Evolutionary conservation across 2,329 filamentous ascomycete species (phyloP), one percentile per base, ranked within the genome.

Genomic region (Cytospora piceae): DNA sequence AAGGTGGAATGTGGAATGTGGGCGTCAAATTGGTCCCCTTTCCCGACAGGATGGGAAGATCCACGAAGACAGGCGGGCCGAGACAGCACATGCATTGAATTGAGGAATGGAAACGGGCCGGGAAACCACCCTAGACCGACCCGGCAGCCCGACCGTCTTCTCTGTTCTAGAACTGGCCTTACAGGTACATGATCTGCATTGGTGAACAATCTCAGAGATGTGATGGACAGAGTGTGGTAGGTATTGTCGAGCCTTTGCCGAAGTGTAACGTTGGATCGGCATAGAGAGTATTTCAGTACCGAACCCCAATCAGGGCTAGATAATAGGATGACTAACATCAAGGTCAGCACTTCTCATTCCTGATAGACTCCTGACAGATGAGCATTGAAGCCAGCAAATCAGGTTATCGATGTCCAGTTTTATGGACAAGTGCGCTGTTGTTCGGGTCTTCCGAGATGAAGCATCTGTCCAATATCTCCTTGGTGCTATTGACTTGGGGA

Each of bases 1-100:
- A 42, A 20, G n/a, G n/a, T 49, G 59, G 60, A 62, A 20, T n/a
- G n/a, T 49, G 59, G 60, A 62, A 56, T 56, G 52, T n/a, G 54
- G 42, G 31, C 15, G 53, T 62, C 53, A 32, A 29, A 37, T 63
- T 53, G 61, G 39, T 42, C 56, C 53, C 61, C 61, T 51, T 52
- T 57, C 27, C 60, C 27, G 60, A 57, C 51, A 55, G 42, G 17
- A 55, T 57, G 22, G 31, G 37, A 29, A 46, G 53, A 57, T 63
- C 53, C 53, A 56, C 53, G 4, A 27, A 31, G 34, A 37, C 59
- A 63, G 1, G 61, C 53, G 61, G 61, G 61, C 61, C 61, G 61
- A 63, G 60, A 42, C 29, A 56, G 17, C 31, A 15, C 15, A 3
- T 20, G 4, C 31, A 15, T n/a, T 20, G 4, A n/a, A 49, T 31